Evolutionary conservation across 305 asterid species (phyloP).

Genomic region (Plantago rigida): DNA sequence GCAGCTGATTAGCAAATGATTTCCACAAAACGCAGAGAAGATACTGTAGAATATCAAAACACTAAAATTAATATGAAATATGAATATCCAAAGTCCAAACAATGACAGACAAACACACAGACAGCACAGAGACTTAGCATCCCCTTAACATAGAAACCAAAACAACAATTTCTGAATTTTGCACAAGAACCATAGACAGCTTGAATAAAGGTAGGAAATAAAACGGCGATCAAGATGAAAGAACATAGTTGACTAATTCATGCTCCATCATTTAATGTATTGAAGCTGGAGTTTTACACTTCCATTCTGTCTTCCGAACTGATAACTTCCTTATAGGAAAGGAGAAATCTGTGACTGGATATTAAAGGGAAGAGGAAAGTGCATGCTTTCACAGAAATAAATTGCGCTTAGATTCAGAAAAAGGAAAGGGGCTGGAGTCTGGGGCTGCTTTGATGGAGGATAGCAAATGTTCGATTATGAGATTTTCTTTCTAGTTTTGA

Average conservation of each 20-base stretch:
- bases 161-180: background rate
- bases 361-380: background rate
- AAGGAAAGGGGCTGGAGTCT: background rate
- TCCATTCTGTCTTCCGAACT: background rate
- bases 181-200: background rate
- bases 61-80: background rate
- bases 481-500: background rate
- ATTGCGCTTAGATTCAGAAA: background rate
- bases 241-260: background rate
- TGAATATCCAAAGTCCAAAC: slow-evolving; percentile 11
- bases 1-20: slow-evolving; percentile 22
- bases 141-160: slow-evolving; percentile 7
- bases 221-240: background rate
- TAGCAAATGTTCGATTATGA: background rate
- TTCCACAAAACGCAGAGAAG: slow-evolving; percentile 19
- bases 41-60: slow-evolving; percentile 15
- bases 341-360: background rate
- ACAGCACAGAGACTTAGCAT: background rate
- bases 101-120: background rate
- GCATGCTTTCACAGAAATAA: background rate
- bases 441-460: background rate
- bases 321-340: background rate
- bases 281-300: slow-evolving; percentile 4
- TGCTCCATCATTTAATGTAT: background rate
- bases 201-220: slow-evolving; percentile 3